Base-by-base conservation (phyloP, 2,329 filamentous ascomycete species). In the Venturia nashicola region DNA sequence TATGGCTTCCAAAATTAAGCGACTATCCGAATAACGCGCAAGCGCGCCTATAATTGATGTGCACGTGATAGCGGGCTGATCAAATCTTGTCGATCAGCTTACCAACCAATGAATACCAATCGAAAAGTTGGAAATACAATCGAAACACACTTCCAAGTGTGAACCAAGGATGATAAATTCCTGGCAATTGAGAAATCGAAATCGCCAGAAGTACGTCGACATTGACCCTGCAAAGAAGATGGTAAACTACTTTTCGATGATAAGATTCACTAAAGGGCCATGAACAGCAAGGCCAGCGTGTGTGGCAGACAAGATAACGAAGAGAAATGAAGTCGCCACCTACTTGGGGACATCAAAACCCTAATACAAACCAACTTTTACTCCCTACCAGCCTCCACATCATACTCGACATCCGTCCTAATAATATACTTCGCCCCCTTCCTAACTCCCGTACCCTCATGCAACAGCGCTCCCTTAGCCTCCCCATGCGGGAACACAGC, bases 401-500 rank as follows among this genome's bases (percentile, higher is more conserved):
- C 86, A 67, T 88, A 90, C 71, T 88, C 82, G 4, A 90, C 83
- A 71, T 90, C 87, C 0, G 86, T 88, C 64, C 87, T 74, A 55
- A 89, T 88, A 1, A 90, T 84, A 70, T 89, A 90, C 71, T 83
- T 83, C 0, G 84, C 83, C 0, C 84, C 86, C 68, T 82, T 83
- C n/a, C 80, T 78, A 0, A 90, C 87, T 0, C 87, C 86, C 0
- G 87, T 89, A 0, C 87, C 87, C 70, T 89, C 87, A 68, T 90
- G 87, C 65, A 90, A 69, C 63, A 89, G 71, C 5, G 85, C 85
- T 0, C 85, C 85, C 48, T 81, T 81, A 0, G 83, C 80, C 68
- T 89, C 86, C 0, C 86, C 87, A 64, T 90, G 87, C 0, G 87
- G 86, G 66, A 90, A 89, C 3, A 90, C 77, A 0, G 85, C 86